Evolutionary conservation across 371 early-diverging fungal genomes (phyloP).

Genomic region (Haplosporangium sp.): DNA sequence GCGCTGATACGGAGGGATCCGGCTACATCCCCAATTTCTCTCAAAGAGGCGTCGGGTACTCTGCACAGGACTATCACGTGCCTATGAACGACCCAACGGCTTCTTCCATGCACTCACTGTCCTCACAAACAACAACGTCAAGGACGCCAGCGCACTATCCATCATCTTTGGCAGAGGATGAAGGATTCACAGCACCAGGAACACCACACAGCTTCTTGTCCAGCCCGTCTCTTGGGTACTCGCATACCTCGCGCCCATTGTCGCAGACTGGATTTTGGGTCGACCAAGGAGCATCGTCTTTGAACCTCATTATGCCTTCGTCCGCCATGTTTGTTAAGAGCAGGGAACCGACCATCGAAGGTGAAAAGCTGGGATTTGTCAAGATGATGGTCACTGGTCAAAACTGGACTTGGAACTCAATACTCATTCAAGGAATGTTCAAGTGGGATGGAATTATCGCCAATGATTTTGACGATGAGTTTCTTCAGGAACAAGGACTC

Average conservation of each 20-base stretch:
- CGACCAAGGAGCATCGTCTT: slow-evolving; percentile 32
- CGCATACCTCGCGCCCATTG: slow-evolving; percentile 37
- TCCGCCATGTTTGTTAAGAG: slow-evolving; percentile 41
- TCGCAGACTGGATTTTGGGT: slow-evolving; percentile 42
- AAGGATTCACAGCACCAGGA: slow-evolving; percentile 14
- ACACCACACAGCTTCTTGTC: slow-evolving; percentile 34
- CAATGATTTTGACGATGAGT: slow-evolving; percentile 43
- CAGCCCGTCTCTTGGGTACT: slow-evolving; percentile 35
- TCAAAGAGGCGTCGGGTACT: not conserved
- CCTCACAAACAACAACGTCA: not conserved
- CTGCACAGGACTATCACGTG: not conserved
- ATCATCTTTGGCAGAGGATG: slow-evolving; percentile 31
- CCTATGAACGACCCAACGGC: not conserved
- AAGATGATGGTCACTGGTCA: slow-evolving; percentile 38
- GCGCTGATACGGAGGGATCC: slow-evolving; percentile 34
- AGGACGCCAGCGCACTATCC: slow-evolving; percentile 16
- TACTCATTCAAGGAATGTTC: slow-evolving; percentile 34
- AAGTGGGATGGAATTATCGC: slow-evolving; percentile 40
- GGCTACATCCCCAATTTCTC: slow-evolving; percentile 25
- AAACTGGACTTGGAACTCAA: slow-evolving; percentile 18
- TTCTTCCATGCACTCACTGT: not conserved
- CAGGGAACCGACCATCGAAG: slow-evolving; percentile 31
- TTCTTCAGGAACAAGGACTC: slow-evolving; percentile 17
- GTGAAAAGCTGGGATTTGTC: slow-evolving; percentile 34
- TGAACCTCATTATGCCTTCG: slow-evolving; percentile 42